phyloP scores from a whole-genome alignment of 805 yeast genomes.

The Myxozyma lipomycoides region DNA sequence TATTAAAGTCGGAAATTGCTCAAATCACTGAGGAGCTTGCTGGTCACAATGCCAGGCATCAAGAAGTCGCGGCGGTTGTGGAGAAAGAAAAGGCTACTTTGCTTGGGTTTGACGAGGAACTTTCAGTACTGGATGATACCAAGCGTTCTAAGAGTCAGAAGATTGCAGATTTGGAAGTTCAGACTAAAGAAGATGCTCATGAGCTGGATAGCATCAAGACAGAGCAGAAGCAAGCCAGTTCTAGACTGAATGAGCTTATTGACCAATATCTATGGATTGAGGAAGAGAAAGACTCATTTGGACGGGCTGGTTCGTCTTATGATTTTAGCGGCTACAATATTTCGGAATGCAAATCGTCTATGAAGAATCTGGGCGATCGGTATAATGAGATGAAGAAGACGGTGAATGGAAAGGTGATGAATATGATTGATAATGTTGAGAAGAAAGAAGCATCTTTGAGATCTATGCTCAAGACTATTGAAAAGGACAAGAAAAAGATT shows the following conservation, averaged over 20 bases:
- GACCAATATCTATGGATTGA: slow-evolving; percentile 67
- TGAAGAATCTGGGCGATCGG: slow-evolving; percentile 53
- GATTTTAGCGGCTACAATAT: slow-evolving; percentile 43
- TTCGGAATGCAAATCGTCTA: slow-evolving; percentile 56
- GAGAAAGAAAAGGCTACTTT: slow-evolving; percentile 48
- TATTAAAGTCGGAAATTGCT: slow-evolving; percentile 28
- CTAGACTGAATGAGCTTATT: slow-evolving; percentile 46
- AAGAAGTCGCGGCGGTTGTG: slow-evolving; percentile 10
- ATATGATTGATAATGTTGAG: slow-evolving; percentile 86
- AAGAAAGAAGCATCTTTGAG: slow-evolving; percentile 75
- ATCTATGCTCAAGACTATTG: slow-evolving; percentile 79
- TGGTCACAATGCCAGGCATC: slow-evolving; percentile 9
- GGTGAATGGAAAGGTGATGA: slow-evolving; percentile 82
- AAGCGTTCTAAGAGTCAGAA: slow-evolving; percentile 30
- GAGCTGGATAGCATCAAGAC: slow-evolving; percentile 32
- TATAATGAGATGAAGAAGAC: slow-evolving; percentile 70
- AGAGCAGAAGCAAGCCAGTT: slow-evolving; percentile 21
- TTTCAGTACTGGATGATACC: slow-evolving; percentile 46
- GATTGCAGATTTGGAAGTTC: slow-evolving; percentile 31
- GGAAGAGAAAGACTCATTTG: slow-evolving; percentile 51
- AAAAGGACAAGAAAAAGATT: slow-evolving; percentile 82
- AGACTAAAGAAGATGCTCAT: slow-evolving; percentile 33
- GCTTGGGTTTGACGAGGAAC: slow-evolving; percentile 71
- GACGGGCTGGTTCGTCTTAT: slow-evolving; percentile 36
- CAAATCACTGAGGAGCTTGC: slow-evolving; percentile 22